These are phyloP conservation scores for Ormosia emarginata DNA, from an alignment of 306 rosid species.

Conservation along the genomic window DNA sequence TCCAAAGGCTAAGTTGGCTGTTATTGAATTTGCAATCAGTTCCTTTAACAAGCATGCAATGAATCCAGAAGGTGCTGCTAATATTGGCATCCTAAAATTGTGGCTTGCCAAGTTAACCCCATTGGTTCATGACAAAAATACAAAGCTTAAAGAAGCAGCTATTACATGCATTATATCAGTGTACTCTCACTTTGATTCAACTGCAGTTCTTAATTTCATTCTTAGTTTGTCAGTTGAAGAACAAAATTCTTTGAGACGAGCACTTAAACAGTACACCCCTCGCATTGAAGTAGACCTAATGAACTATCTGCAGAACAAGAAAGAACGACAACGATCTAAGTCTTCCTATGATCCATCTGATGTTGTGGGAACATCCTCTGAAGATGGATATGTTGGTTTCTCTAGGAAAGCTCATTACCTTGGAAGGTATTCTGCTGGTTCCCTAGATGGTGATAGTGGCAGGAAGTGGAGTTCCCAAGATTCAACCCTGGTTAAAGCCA, in stretches of 20 bases:
- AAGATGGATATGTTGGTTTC: conserved; percentile 74
- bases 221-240: conserved; percentile 95
- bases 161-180: conserved; percentile 95
- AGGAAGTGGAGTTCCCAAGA: conserved; percentile 98
- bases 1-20: conserved; percentile 98
- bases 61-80: conserved; percentile 86
- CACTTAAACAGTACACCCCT: conserved; percentile 91
- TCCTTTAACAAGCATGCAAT: conserved; percentile 84
- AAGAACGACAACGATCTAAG: conserved; percentile 80
- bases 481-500: conserved; percentile 49
- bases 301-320: conserved; percentile 92
- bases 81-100: conserved; percentile 84
- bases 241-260: conserved; percentile 94
- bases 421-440: conserved; percentile 92
- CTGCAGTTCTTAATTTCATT: conserved; percentile 85
- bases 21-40: conserved; percentile 84
- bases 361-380: conserved; percentile 95
- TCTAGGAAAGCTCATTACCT: conserved; percentile 71
- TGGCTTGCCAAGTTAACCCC: conserved; percentile 97
- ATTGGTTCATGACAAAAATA: conserved; percentile 84
- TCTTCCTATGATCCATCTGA: conserved; percentile 92
- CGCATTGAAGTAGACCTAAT: conserved; percentile 98
- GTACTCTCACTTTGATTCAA: conserved; percentile 83
- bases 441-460: conserved; percentile 75
- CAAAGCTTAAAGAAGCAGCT: conserved; percentile 91